These are phyloP conservation scores for Boechera stricta DNA, from an alignment of 345 rosid species.

Conservation along the genomic window DNA sequence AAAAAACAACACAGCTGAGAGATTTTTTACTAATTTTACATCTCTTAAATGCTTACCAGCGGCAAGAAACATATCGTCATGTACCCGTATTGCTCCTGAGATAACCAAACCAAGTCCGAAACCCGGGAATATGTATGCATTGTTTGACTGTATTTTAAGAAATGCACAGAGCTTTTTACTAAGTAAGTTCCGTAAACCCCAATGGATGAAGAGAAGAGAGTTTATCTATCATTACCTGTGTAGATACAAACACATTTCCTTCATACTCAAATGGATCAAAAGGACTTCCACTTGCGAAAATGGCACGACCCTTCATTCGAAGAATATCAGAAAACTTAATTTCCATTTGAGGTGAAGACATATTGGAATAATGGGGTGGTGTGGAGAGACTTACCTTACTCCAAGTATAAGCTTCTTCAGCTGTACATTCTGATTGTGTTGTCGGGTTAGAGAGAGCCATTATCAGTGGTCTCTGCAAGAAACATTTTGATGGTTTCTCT, in stretches of 20 bases:
- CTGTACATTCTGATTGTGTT: constrained; percentile 96
- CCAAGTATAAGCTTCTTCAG: constrained; percentile 97
- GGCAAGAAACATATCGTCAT: constrained; percentile 84
- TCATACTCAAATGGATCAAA: constrained; percentile 82
- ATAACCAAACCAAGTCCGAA: constrained; percentile 88
- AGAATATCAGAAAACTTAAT: constrained; percentile 8
- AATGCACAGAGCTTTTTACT: constrained; percentile 8
- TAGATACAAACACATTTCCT: constrained; percentile 78
- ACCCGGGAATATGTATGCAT: constrained; percentile 94
- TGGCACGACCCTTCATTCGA: constrained; percentile 80
- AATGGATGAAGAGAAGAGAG: not conserved
- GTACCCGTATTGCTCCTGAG: constrained; percentile 85
- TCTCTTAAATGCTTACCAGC: constrained; percentile 63
- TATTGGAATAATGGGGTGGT: not conserved
- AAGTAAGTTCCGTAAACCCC: not conserved
- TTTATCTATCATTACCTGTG: constrained; percentile 64
- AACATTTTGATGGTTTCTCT: constrained; percentile 4
- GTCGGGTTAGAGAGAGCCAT: constrained; percentile 99
- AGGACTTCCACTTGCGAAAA: constrained; percentile 97
- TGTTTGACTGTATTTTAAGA: constrained; percentile 65
- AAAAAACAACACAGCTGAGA: not conserved
- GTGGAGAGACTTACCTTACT: constrained; percentile 57
- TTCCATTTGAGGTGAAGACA: not conserved
- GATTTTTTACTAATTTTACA: not conserved
- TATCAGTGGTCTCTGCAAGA: constrained; percentile 82